phyloP scores from a whole-genome alignment of 2,329 filamentous ascomycete genomes.

The Ophiosphaerella herpotricha region DNA sequence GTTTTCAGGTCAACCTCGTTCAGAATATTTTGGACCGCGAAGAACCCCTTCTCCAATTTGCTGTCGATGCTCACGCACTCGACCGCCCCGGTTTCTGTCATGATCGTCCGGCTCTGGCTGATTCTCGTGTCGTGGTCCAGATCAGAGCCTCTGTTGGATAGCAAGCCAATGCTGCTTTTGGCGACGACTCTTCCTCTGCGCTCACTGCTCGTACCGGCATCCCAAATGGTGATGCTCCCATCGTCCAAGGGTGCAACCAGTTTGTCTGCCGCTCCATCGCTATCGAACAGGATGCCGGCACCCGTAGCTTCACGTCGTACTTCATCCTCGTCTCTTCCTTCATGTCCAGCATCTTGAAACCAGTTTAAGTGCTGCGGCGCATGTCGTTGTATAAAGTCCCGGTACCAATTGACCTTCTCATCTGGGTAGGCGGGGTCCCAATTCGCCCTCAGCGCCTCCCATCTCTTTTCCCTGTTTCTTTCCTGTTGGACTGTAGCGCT shows the following conservation, averaged over 20 bases:
- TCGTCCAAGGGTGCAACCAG: conserved; percentile 82
- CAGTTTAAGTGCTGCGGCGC: conserved; percentile 75
- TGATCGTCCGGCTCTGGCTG: conserved; percentile 56
- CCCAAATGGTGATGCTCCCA: conserved; percentile 87
- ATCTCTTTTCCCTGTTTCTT: conserved; percentile 45
- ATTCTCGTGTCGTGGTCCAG: conserved; percentile 52
- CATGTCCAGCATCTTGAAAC: conserved; percentile 65
- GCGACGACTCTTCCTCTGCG: conserved; percentile 68
- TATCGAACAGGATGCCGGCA: conserved; percentile 66
- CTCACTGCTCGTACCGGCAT: conserved; percentile 58
- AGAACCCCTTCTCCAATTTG: conserved; percentile 69
- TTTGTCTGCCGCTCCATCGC: conserved; percentile 58
- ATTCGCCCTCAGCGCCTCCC: conserved; percentile 68
- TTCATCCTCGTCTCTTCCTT: conserved; percentile 46
- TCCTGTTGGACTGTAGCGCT: conserved; percentile 37
- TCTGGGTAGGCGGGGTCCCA: conserved; percentile 80
- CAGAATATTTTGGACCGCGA: conserved; percentile 76
- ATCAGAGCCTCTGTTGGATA: conserved; percentile 61
- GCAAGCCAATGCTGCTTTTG: conserved; percentile 67
- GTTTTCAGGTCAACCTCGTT: conserved; percentile 82
- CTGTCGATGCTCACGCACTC: conserved; percentile 85
- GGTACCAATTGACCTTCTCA: conserved; percentile 81
- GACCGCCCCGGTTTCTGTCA: conserved; percentile 72
- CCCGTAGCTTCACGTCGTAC: conserved; percentile 70
- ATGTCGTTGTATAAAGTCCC: conserved; percentile 84